Evolutionary conservation across 140 eudicot species (phyloP).

Genomic region (Anethum foeniculum): DNA sequence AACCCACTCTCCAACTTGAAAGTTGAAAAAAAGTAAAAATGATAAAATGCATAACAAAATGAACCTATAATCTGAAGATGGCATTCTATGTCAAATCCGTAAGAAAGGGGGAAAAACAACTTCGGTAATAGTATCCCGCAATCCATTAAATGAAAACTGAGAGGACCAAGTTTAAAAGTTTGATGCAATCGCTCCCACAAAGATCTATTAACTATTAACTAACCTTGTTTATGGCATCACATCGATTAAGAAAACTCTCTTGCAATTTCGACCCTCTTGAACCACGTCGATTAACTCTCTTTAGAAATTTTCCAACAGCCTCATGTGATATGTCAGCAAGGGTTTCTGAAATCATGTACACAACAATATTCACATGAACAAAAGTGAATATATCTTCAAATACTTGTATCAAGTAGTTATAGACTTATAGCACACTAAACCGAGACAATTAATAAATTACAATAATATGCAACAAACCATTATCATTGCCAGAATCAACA

Average conservation of each 20-base stretch:
- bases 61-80: background rate
- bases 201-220: slow-evolving; percentile 3
- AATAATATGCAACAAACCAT: slow-evolving; percentile 12
- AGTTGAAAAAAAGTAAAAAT: slow-evolving; percentile 3
- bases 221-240: slow-evolving; percentile 42
- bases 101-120: background rate
- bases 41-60: background rate
- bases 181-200: slow-evolving; percentile 2
- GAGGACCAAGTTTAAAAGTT: background rate
- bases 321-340: slow-evolving; percentile 40
- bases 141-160: background rate
- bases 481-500: slow-evolving; percentile 14
- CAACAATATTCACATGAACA: background rate
- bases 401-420: background rate
- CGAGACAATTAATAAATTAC: background rate
- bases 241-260: slow-evolving; percentile 28
- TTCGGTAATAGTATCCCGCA: background rate
- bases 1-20: slow-evolving; percentile 26
- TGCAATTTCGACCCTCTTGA: slow-evolving; percentile 34
- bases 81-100: background rate
- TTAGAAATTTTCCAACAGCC: slow-evolving; percentile 47
- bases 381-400: background rate
- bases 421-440: background rate
- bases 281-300: slow-evolving; percentile 30
- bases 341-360: slow-evolving; percentile 32